phyloP scores from a whole-genome alignment of 176 grass and related monocot species.

The Calamus simplicifolius region DNA sequence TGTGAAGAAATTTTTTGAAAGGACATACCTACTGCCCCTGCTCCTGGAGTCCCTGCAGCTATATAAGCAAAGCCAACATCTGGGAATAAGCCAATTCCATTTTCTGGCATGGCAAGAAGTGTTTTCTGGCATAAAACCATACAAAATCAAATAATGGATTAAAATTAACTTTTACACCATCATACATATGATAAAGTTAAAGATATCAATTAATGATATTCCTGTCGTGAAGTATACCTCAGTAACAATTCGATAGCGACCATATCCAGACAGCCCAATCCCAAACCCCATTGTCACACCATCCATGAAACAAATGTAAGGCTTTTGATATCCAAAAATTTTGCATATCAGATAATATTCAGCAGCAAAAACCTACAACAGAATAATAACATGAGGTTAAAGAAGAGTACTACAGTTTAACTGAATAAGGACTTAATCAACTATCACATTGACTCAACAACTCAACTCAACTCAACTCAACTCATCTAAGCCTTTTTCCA shows the following conservation, averaged over 20 bases:
- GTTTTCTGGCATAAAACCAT: conserved; percentile 50
- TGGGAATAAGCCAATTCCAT: conserved; percentile 91
- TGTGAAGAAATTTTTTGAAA: no score
- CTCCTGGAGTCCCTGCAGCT: conserved; percentile 59
- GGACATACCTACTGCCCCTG: conserved; percentile 69
- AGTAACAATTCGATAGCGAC: conserved; percentile 68
- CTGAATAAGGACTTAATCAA: no score
- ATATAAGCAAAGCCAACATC: conserved; percentile 97
- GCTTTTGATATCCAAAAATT: conserved; percentile 79
- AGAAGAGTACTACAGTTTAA: conserved; percentile 18
- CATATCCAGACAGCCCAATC: conserved; percentile 97
- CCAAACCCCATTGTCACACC: conserved; percentile 98
- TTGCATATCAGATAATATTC: conserved; percentile 98
- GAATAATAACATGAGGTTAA: background rate
- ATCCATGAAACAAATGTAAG: conserved; percentile 99
- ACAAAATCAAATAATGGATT: background rate
- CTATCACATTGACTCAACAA: no score
- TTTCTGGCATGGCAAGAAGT: conserved; percentile 96
- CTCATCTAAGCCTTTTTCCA: no score
- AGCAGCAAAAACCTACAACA: conserved; percentile 73
- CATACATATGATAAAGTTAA: no score
- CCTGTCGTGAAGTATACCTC: conserved; percentile 35
- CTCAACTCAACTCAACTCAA: no score
- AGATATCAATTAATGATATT: no score
- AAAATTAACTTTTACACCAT: no score